Conservation (phyloP, 192 early-diverging fungal species). For the Entomortierella parvispora region DNA sequence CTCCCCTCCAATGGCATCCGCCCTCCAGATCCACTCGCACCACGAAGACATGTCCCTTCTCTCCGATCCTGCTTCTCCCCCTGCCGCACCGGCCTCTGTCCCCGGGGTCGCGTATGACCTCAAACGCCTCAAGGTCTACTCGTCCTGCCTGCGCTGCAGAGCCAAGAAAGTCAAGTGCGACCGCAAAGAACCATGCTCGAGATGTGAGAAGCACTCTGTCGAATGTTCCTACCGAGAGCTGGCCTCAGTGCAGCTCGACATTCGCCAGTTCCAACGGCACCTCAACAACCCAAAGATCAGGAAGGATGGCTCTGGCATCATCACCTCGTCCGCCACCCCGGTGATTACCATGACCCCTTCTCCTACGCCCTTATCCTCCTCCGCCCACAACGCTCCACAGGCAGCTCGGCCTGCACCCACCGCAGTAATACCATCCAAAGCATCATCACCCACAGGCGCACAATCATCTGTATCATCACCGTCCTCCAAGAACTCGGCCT, state of each 20-base stretch:
- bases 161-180: conserved; percentile 52
- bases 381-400: neutral
- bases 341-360: conserved; percentile 10
- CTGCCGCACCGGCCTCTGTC: neutral
- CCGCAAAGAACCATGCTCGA: conserved; percentile 48
- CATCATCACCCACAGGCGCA: neutral
- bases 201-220: conserved; percentile 38
- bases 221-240: conserved; percentile 51
- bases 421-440: neutral
- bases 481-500: neutral
- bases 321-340: conserved; percentile 22
- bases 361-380: neutral
- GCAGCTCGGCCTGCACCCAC: neutral
- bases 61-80: conserved; percentile 2
- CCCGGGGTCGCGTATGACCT: conserved; percentile 32
- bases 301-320: conserved; percentile 23
- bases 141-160: conserved; percentile 46
- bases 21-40: neutral
- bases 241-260: conserved; percentile 46
- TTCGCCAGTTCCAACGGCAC: conserved; percentile 47
- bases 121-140: conserved; percentile 50
- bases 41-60: neutral
- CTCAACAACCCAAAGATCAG: conserved; percentile 34
- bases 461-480: neutral
- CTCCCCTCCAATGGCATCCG: neutral